These are phyloP conservation scores for Pseudocercospora crystallina DNA, from an alignment of 2,329 filamentous ascomycete species.

Conservation along the genomic window DNA sequence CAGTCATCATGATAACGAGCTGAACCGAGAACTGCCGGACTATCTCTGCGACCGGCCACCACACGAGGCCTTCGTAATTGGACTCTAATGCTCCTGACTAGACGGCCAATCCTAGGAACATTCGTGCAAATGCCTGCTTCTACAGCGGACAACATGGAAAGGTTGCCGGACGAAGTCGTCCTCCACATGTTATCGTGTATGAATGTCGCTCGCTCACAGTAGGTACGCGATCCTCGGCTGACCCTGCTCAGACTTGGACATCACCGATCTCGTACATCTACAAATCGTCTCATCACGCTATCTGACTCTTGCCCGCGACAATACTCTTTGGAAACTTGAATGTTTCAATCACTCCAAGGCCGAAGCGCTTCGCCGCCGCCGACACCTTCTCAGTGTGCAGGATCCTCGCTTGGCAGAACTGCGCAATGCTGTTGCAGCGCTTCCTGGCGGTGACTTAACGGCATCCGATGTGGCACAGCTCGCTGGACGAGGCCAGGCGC, in stretches of 20 bases:
- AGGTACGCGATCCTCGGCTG: conserved; percentile 9
- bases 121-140: conserved; percentile 2
- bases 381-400: conserved; percentile 38
- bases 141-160: conserved; percentile 16
- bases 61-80: background rate
- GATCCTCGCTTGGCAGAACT: conserved; percentile 46
- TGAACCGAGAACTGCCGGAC: background rate
- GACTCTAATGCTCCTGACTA: background rate
- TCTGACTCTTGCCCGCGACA: conserved; percentile 68
- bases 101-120: conserved; percentile 6
- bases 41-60: background rate
- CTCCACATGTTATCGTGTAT: conserved; percentile 46
- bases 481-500: conserved; percentile 14
- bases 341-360: conserved; percentile 72
- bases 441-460: conserved; percentile 24
- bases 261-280: conserved; percentile 63
- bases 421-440: conserved; percentile 42
- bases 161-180: conserved; percentile 43
- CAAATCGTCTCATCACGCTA: conserved; percentile 70
- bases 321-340: conserved; percentile 71
- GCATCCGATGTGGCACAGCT: conserved; percentile 27
- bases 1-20: background rate
- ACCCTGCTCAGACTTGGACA: conserved; percentile 57
- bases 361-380: conserved; percentile 60
- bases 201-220: conserved; percentile 15